Conservation (phyloP, 148 eudicot genomes). For the Rhododendron molle region DNA sequence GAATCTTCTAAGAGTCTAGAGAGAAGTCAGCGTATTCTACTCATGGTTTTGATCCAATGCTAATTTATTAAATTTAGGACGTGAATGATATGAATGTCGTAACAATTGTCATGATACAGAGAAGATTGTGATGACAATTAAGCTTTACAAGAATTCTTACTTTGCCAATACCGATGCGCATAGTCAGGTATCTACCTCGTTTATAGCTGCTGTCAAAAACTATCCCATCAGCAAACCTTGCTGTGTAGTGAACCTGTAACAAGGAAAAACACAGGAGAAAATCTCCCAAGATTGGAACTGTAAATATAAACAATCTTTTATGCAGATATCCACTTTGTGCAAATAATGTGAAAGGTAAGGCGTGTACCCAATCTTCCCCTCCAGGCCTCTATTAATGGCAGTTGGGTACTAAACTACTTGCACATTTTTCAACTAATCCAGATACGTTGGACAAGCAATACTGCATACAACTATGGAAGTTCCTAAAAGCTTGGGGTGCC, state of each 20-base stretch:
- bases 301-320: background rate
- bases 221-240: constrained; percentile 77
- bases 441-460: background rate
- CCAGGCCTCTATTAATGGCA: background rate
- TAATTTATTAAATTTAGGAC: background rate
- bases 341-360: background rate
- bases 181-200: constrained; percentile 87
- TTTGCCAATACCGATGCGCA: constrained; percentile 86
- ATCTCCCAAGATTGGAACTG: background rate
- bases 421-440: background rate
- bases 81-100: background rate
- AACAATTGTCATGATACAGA: background rate
- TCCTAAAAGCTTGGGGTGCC: background rate
- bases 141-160: constrained; percentile 27
- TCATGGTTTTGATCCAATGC: background rate
- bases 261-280: background rate
- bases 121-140: background rate
- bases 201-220: constrained; percentile 89
- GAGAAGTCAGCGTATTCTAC: background rate
- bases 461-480: background rate
- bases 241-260: constrained; percentile 77
- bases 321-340: background rate
- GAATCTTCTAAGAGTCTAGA: background rate
- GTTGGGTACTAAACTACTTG: background rate
- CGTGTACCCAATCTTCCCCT: background rate